Conservation (phyloP, 139 green algal species). For the Chara braunii region DNA sequence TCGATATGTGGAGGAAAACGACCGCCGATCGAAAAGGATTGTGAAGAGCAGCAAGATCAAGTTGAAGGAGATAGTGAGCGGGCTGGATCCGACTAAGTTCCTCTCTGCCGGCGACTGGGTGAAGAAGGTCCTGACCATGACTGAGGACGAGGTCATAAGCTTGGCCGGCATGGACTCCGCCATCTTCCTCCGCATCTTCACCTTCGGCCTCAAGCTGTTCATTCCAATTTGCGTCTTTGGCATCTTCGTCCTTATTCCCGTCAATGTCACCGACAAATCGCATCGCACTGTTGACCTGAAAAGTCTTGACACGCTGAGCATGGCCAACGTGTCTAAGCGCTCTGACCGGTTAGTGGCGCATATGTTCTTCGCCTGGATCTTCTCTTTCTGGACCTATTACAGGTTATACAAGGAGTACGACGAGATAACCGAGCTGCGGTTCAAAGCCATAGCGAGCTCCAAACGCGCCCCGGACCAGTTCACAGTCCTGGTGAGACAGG, state of each 20-base stretch:
- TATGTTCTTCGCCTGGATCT: slow-evolving; percentile 10
- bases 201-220: slow-evolving; percentile 34
- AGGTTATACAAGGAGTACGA: slow-evolving; percentile 10
- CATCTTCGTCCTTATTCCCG: slow-evolving; percentile 13
- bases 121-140: slow-evolving; percentile 23
- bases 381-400: slow-evolving; percentile 24
- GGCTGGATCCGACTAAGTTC: background rate
- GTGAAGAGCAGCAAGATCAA: slow-evolving; percentile 3
- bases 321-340: background rate
- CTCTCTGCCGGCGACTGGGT: slow-evolving; percentile 21
- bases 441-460: slow-evolving; percentile 27
- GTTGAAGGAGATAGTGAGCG: background rate
- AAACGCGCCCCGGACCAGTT: slow-evolving; percentile 26
- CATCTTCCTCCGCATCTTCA: slow-evolving; percentile 28
- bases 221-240: slow-evolving; percentile 17
- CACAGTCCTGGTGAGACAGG: slow-evolving; percentile 34
- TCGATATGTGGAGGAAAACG: slow-evolving; percentile 21
- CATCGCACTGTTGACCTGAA: too few species aligned
- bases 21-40: slow-evolving; percentile 7
- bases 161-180: slow-evolving; percentile 23
- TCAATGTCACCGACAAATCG: slow-evolving; percentile 31
- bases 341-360: slow-evolving; percentile 19
- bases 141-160: slow-evolving; percentile 20
- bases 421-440: slow-evolving; percentile 7
- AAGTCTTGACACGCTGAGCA: slow-evolving; percentile 14